Evolutionary conservation across 352 stramenopile genomes (phyloP).

Genomic region (Chrysophaeum taylorii): DNA sequence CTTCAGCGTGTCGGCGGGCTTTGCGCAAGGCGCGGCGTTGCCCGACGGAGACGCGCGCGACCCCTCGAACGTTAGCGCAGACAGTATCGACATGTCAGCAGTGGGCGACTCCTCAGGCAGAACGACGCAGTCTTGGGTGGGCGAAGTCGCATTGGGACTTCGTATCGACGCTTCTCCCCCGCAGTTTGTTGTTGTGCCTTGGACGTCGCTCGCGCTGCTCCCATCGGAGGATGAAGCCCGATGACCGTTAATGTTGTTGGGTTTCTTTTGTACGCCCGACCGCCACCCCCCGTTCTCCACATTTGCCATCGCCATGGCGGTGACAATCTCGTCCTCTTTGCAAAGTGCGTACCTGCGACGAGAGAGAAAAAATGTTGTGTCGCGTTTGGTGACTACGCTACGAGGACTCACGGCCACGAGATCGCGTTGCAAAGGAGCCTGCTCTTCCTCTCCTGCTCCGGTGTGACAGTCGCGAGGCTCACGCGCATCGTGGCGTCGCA

Average conservation of each 20-base stretch:
- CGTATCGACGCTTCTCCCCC: no score
- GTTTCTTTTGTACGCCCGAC: neutral
- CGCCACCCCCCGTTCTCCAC: neutral
- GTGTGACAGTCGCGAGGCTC: neutral
- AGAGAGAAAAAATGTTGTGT: no score
- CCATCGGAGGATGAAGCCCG: no score
- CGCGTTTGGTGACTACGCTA: no score
- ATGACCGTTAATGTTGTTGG: neutral
- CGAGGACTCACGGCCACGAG: no score
- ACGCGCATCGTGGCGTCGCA: neutral
- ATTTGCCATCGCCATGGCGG: neutral
- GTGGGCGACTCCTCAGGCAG: no score
- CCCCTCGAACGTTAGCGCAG: no score
- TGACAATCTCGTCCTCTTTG: neutral
- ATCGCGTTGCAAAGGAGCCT: neutral
- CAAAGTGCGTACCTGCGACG: neutral
- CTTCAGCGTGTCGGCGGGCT: neutral
- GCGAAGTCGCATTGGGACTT: no score
- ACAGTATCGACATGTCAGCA: no score
- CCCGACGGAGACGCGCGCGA: neutral
- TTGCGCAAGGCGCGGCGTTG: neutral
- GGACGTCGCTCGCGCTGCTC: no score
- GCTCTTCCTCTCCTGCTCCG: neutral
- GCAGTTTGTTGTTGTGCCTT: no score
- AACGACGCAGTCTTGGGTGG: neutral